Evolutionary conservation across 176 grass and related monocot species (phyloP).

Genomic region (Oryza australiensis): DNA sequence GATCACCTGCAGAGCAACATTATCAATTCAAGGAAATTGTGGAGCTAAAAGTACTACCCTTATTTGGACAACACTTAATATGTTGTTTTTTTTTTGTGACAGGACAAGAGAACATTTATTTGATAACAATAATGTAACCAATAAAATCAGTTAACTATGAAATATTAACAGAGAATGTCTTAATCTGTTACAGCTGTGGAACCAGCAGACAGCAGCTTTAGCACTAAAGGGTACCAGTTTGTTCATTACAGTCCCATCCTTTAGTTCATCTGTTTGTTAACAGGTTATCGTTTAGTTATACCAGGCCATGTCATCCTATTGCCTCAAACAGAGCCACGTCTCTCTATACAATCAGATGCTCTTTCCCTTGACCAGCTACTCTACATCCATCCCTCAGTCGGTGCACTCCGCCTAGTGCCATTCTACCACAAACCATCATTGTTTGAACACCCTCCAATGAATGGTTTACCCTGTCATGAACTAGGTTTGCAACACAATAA

Average conservation of each 20-base stretch:
- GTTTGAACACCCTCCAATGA: too few species aligned
- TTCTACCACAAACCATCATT: not conserved
- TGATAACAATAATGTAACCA: not conserved
- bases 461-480: not conserved
- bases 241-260: not conserved
- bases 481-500: not conserved
- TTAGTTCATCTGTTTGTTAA: not conserved
- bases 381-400: not conserved
- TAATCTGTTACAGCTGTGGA: not conserved
- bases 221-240: not conserved
- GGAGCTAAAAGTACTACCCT: conserved; percentile 13
- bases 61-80: not conserved
- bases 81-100: not conserved
- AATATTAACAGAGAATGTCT: not conserved
- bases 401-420: not conserved
- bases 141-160: not conserved
- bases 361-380: not conserved
- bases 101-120: not conserved
- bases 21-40: conserved; percentile 9
- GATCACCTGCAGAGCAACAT: conserved; percentile 63
- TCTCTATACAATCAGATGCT: not conserved
- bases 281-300: not conserved
- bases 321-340: too few species aligned
- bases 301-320: not conserved
- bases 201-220: not conserved